Conservation (phyloP, 352 stramenopile species). For the Thalassiosira mediterranea region DNA sequence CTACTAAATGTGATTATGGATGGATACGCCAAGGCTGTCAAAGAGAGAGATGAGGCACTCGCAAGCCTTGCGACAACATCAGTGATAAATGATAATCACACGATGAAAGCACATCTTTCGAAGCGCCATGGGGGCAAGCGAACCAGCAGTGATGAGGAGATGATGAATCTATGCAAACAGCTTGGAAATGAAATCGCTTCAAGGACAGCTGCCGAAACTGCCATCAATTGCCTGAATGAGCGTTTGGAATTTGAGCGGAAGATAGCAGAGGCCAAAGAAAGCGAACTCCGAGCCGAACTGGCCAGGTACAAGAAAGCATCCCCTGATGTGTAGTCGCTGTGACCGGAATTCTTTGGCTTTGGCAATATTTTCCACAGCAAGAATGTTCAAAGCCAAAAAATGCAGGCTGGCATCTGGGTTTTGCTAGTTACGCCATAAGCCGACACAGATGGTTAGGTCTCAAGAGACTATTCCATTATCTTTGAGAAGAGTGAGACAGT, state of each 20-base stretch:
- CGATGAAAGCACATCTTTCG: slow-evolving; percentile 51
- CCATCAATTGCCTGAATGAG: slow-evolving; percentile 69
- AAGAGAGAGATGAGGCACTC: slow-evolving; percentile 69
- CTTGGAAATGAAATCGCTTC: slow-evolving; percentile 69
- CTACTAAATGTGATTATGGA: slow-evolving; percentile 49
- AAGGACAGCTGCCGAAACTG: slow-evolving; percentile 56
- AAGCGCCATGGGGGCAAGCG: slow-evolving; percentile 10
- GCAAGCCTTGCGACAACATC: slow-evolving; percentile 58
- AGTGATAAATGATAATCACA: slow-evolving; percentile 65
- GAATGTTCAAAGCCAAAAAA: no score
- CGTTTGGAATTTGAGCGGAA: slow-evolving; percentile 56
- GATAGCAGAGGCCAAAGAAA: slow-evolving; percentile 33
- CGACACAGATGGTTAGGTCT: no score
- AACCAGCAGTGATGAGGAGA: slow-evolving; percentile 61
- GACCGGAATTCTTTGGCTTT: no score
- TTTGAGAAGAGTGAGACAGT: no score
- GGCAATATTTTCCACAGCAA: no score
- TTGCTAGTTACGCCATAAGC: no score
- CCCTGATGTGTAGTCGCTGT: no score
- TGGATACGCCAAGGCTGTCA: slow-evolving; percentile 56
- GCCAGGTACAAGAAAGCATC: slow-evolving; percentile 24
- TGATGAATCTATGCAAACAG: slow-evolving; percentile 68
- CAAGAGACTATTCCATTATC: no score
- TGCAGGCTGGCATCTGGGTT: no score
- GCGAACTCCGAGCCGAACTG: slow-evolving; percentile 43